phyloP scores from a whole-genome alignment of 2,329 filamentous ascomycete species.

The Fusarium nematophilum region DNA sequence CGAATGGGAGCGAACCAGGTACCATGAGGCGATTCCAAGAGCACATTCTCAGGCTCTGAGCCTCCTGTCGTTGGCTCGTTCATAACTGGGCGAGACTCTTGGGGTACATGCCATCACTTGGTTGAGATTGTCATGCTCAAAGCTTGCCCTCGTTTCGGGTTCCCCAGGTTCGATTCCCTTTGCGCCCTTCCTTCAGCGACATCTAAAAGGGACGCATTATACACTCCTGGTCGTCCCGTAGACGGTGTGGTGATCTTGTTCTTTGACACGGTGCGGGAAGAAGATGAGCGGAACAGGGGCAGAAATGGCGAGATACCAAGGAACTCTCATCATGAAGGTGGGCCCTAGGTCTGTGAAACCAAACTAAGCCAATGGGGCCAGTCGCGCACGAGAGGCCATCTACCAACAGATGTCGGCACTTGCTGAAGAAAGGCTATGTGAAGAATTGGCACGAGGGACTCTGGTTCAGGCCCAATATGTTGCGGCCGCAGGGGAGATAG shows the following conservation, averaged over 20 bases:
- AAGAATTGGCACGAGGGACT: neutral
- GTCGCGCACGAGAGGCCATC: neutral
- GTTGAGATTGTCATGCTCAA: neutral
- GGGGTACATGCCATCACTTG: neutral
- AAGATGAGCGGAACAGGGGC: neutral
- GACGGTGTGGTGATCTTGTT: slow-evolving; percentile 11
- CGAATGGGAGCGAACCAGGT: neutral
- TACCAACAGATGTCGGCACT: slow-evolving; percentile 21
- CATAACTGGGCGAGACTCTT: too few species aligned
- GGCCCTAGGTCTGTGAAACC: slow-evolving; percentile 8
- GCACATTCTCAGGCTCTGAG: neutral
- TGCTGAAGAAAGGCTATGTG: slow-evolving; percentile 25
- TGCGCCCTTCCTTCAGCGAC: neutral
- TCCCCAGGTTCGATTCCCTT: neutral
- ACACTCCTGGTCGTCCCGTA: neutral
- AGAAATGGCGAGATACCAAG: neutral
- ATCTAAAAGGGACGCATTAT: slow-evolving; percentile 17
- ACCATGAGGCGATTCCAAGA: neutral
- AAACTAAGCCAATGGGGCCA: neutral
- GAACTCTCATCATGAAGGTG: slow-evolving; percentile 4
- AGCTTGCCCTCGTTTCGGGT: neutral
- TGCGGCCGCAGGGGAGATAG: neutral
- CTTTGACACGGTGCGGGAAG: neutral
- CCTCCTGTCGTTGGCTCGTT: neutral
- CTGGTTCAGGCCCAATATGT: neutral